These are phyloP conservation scores for Cercospora janseana DNA, from an alignment of 2,329 filamentous ascomycete genomes.

Conservation along the genomic window DNA sequence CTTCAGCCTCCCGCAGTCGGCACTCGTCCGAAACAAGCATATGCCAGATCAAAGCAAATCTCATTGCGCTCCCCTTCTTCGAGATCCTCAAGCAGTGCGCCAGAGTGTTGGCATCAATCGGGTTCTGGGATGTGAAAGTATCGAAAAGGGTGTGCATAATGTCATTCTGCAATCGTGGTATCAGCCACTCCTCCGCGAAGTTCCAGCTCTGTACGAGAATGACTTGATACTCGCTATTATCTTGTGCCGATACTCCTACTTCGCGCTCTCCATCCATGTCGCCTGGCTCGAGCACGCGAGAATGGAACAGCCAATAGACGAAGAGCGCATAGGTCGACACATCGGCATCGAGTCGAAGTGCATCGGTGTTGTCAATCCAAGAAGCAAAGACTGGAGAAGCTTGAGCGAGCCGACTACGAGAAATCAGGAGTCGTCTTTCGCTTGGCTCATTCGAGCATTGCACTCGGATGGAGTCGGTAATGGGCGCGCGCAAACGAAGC, in stretches of 20 bases:
- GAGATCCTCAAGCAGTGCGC: constrained; percentile 1
- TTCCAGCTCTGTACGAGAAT: background rate
- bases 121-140: background rate
- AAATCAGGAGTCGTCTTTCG: constrained; percentile 3
- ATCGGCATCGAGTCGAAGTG: background rate
- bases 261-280: background rate
- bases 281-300: background rate
- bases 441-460: background rate
- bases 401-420: background rate
- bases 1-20: background rate
- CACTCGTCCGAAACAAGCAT: constrained; percentile 13
- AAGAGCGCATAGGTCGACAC: background rate
- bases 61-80: background rate
- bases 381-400: background rate
- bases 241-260: background rate
- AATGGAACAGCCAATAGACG: constrained; percentile 6
- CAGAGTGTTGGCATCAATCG: background rate
- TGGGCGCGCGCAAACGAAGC: background rate
- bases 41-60: constrained; percentile 10
- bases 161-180: constrained; percentile 1
- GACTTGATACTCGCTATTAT: background rate
- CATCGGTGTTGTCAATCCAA: background rate
- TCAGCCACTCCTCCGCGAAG: background rate
- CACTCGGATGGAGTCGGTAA: background rate
- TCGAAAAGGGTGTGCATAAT: constrained; percentile 1